A percentile compares a stretch with the other conserved stretches of the same genome.
Evolutionary conservation across 2,329 filamentous ascomycete genomes (phyloP).

Genomic region (Seiridium unicorne): DNA sequence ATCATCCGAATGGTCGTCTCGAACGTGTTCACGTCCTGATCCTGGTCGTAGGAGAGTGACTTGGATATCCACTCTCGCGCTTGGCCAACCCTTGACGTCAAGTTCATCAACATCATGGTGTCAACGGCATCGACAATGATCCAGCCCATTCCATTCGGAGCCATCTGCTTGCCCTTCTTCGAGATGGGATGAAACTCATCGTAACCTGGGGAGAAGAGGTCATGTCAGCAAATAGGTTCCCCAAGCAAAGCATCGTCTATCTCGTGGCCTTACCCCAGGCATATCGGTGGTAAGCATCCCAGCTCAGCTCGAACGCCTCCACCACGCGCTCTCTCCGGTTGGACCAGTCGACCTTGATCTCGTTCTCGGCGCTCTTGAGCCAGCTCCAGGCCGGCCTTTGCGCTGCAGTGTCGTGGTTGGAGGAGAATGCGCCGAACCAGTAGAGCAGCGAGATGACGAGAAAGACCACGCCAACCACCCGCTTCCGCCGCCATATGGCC

Average conservation of each 20-base stretch:
- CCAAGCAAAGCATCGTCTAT: neutral
- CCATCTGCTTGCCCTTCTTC: constrained; percentile 81
- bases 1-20: constrained; percentile 98
- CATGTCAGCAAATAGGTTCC: constrained; percentile 23
- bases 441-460: constrained; percentile 61
- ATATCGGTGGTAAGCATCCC: constrained; percentile 88
- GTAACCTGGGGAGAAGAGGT: constrained; percentile 49
- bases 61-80: constrained; percentile 87
- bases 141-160: constrained; percentile 87
- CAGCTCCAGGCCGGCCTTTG: constrained; percentile 49
- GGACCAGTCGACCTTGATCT: constrained; percentile 66
- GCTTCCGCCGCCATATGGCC: constrained; percentile 63
- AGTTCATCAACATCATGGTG: constrained; percentile 97
- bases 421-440: constrained; percentile 63
- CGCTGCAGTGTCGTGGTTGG: constrained; percentile 25
- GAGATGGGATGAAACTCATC: constrained; percentile 86
- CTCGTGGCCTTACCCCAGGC: constrained; percentile 76
- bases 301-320: constrained; percentile 87
- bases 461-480: constrained; percentile 52
- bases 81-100: constrained; percentile 79
- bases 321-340: constrained; percentile 77
- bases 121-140: constrained; percentile 96
- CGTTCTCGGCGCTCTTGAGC: constrained; percentile 46
- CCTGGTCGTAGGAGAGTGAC: constrained; percentile 79
- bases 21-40: constrained; percentile 96